Conservation (phyloP, 176 grass and related monocot genomes). For the Hordeum marinum region DNA sequence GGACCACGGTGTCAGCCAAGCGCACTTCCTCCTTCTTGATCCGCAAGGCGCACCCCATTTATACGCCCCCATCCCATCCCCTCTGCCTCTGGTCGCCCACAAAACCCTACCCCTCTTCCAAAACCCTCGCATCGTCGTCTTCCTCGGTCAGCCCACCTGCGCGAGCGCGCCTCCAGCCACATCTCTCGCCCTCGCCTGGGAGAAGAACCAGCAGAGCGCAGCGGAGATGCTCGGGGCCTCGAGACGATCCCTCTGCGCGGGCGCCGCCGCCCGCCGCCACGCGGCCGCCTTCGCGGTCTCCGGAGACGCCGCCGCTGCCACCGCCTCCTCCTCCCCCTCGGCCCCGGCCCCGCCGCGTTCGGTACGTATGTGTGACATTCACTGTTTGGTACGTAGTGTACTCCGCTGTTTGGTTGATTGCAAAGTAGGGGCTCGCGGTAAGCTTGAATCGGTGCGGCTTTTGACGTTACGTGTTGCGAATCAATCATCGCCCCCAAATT, state of each 20-base stretch:
- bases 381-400: not conserved
- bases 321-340: not conserved
- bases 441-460: not conserved
- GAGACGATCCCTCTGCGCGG: slow-evolving; percentile 62
- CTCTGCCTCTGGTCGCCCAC: not conserved
- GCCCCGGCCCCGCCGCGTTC: not conserved
- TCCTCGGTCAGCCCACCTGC: not conserved
- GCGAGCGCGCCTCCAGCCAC: not conserved
- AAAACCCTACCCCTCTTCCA: slow-evolving; percentile 30
- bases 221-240: slow-evolving; percentile 72
- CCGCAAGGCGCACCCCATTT: slow-evolving; percentile 39
- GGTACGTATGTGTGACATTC: not conserved
- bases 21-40: slow-evolving; percentile 9
- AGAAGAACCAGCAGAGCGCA: not conserved
- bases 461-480: not conserved
- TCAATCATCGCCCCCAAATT: not conserved
- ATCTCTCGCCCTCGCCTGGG: not conserved
- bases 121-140: slow-evolving; percentile 35
- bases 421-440: not conserved
- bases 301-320: slow-evolving; percentile 14
- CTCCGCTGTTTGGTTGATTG: not conserved
- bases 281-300: slow-evolving; percentile 7
- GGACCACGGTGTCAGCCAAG: not conserved
- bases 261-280: slow-evolving; percentile 29
- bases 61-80: not conserved